These are phyloP conservation scores for Diplodia intermedia DNA, from an alignment of 2,329 filamentous ascomycete species.

Conservation along the genomic window DNA sequence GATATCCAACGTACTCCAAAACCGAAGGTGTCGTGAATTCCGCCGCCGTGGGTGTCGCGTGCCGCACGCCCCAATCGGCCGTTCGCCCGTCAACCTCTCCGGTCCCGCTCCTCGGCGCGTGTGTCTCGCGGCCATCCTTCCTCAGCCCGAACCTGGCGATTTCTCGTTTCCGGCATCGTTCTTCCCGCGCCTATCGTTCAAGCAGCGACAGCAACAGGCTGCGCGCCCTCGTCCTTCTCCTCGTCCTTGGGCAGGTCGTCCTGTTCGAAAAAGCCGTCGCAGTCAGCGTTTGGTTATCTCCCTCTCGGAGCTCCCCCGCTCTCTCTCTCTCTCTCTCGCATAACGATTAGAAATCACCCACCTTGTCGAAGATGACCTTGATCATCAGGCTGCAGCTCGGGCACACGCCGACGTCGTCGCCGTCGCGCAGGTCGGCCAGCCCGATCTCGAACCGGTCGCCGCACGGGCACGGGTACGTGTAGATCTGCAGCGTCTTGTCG, in stretches of 20 bases:
- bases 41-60: not conserved
- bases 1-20: not conserved
- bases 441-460: constrained; percentile 95
- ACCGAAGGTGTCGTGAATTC: not conserved
- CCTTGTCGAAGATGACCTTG: constrained; percentile 86
- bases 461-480: constrained; percentile 96
- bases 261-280: constrained; percentile 40
- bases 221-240: constrained; percentile 35
- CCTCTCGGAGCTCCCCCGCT: not conserved
- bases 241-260: constrained; percentile 60
- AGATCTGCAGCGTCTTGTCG: constrained; percentile 81
- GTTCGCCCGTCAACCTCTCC: not conserved
- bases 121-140: not conserved
- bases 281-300: not conserved
- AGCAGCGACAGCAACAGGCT: constrained; percentile 49
- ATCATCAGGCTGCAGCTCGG: constrained; percentile 98
- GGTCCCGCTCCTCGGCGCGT: not conserved
- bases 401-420: constrained; percentile 94
- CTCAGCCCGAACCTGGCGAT: not conserved
- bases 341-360: constrained; percentile 47
- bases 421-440: constrained; percentile 82
- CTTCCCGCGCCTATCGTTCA: constrained; percentile 33
- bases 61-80: not conserved
- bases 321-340: too few relatives aligned
- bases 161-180: not conserved